These are phyloP conservation scores for Ceratocystis huliohia DNA, from an alignment of 2,329 filamentous ascomycete species.

Conservation along the genomic window DNA sequence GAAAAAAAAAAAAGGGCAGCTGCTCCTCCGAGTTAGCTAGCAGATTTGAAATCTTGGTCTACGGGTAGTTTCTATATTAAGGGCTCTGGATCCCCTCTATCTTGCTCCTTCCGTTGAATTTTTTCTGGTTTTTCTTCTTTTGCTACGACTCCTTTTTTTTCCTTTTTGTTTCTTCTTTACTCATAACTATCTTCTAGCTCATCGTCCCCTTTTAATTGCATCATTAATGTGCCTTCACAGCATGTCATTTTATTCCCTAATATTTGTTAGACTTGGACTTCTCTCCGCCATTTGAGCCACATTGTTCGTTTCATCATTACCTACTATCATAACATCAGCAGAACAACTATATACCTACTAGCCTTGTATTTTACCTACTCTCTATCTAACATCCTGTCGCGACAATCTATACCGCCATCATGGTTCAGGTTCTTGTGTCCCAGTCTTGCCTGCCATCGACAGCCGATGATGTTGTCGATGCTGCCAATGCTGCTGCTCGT, in stretches of 20 bases:
- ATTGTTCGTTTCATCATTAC: not conserved
- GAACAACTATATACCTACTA: not conserved
- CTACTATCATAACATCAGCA: not conserved
- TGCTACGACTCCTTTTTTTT: not conserved
- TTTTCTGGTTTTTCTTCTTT: not conserved
- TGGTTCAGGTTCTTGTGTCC: slow-evolving; percentile 11
- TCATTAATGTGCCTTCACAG: not conserved
- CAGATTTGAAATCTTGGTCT: not conserved
- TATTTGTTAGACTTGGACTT: not conserved
- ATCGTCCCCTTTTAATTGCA: not conserved
- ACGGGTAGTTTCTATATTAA: slow-evolving; percentile 4
- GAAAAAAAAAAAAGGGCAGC: not conserved
- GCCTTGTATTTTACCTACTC: not conserved
- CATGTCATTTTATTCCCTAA: not conserved
- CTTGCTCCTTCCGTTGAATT: not conserved
- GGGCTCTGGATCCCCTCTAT: not conserved
- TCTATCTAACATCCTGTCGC: not conserved
- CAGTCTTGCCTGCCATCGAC: not conserved
- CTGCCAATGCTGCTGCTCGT: slow-evolving; percentile 14
- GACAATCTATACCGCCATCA: not conserved
- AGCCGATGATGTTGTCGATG: not conserved
- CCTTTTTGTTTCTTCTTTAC: not conserved
- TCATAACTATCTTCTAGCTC: not conserved
- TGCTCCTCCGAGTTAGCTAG: slow-evolving; percentile 2
- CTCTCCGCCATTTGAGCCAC: not conserved